These are phyloP conservation scores for Salix caprea DNA, from an alignment of 345 rosid genomes.

Conservation along the genomic window DNA sequence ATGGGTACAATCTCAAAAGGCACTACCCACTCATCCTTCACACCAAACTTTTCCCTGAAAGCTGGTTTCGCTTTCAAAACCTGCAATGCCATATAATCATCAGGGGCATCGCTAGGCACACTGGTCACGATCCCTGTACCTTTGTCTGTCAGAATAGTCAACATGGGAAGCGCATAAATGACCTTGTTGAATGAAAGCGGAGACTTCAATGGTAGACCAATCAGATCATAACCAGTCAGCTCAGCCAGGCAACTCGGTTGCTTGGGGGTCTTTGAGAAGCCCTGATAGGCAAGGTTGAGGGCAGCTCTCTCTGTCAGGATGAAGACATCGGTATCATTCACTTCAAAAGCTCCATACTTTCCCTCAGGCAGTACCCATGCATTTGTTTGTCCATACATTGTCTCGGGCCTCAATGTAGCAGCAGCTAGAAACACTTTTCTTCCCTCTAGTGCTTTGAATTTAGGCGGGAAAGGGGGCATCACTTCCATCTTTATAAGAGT, in stretches of 20 bases:
- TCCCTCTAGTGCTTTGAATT: constrained; percentile 63
- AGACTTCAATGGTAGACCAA: constrained; percentile 77
- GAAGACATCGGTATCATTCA: constrained; percentile 72
- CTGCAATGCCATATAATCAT: constrained; percentile 80
- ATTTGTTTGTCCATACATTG: constrained; percentile 95
- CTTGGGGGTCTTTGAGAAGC: constrained; percentile 60
- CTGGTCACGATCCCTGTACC: constrained; percentile 96
- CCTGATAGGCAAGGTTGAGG: constrained; percentile 84
- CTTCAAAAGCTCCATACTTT: constrained; percentile 85
- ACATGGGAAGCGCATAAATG: constrained; percentile 90
- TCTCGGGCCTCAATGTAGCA: constrained; percentile 94
- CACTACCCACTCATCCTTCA: constrained; percentile 83
- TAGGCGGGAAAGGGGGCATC: constrained; percentile 55
- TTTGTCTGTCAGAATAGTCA: constrained; percentile 84
- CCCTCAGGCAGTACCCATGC: constrained; percentile 98
- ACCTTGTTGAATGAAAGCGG: constrained; percentile 63
- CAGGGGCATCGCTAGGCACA: constrained; percentile 97
- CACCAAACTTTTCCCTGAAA: constrained; percentile 61
- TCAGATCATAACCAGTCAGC: constrained; percentile 76
- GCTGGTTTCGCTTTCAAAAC: constrained; percentile 81
- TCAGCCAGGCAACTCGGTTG: constrained; percentile 75
- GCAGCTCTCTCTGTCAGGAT: constrained; percentile 75
- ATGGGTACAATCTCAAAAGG: constrained; percentile 74
- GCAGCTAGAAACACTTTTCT: constrained; percentile 75
- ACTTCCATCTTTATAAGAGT: constrained; percentile 90